Conservation (phyloP, 2,329 filamentous ascomycete species). For the Saccharata proteae region DNA sequence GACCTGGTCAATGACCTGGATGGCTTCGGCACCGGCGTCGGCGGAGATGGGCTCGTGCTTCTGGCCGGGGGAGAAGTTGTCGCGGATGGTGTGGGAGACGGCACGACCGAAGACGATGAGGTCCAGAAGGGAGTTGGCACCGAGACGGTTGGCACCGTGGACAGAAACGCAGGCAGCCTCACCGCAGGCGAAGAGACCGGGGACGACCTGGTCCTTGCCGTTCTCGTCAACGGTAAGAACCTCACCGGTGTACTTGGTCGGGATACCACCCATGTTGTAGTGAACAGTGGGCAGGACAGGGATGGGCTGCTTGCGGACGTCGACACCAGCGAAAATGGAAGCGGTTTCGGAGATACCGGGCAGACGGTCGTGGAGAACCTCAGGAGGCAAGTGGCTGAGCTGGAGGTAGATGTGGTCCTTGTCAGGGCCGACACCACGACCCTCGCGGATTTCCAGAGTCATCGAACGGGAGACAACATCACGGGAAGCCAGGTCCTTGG, state of each 20-base stretch:
- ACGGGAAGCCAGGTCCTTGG: slow-evolving; percentile 92
- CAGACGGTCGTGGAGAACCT: slow-evolving; percentile 89
- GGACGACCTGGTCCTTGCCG: slow-evolving; percentile 86
- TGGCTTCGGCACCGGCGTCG: slow-evolving; percentile 80
- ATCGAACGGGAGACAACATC: slow-evolving; percentile 96
- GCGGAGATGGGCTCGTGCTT: slow-evolving; percentile 68
- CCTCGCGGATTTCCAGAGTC: slow-evolving; percentile 96
- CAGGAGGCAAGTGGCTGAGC: slow-evolving; percentile 84
- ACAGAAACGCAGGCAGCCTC: slow-evolving; percentile 97
- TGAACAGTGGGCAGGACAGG: slow-evolving; percentile 93
- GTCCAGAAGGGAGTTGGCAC: slow-evolving; percentile 96
- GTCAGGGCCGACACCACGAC: slow-evolving; percentile 89
- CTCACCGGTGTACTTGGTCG: slow-evolving; percentile 93
- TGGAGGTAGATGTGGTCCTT: slow-evolving; percentile 99
- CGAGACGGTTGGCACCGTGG: slow-evolving; percentile 94
- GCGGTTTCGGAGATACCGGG: slow-evolving; percentile 98
- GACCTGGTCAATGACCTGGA: slow-evolving; percentile 73
- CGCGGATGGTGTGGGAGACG: slow-evolving; percentile 91
- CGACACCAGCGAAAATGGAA: slow-evolving; percentile 92
- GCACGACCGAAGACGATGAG: slow-evolving; percentile 95
- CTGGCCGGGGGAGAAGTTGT: slow-evolving; percentile 77
- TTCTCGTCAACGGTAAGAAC: slow-evolving; percentile 77
- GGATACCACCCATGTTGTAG: slow-evolving; percentile 99
- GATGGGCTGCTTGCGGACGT: slow-evolving; percentile 94
- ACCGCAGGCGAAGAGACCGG: slow-evolving; percentile 89